Evolutionary conservation across 441 rosid species (phyloP), one percentile per base, ranked within the genome.

Genomic region (Gossypium lobatum): DNA sequence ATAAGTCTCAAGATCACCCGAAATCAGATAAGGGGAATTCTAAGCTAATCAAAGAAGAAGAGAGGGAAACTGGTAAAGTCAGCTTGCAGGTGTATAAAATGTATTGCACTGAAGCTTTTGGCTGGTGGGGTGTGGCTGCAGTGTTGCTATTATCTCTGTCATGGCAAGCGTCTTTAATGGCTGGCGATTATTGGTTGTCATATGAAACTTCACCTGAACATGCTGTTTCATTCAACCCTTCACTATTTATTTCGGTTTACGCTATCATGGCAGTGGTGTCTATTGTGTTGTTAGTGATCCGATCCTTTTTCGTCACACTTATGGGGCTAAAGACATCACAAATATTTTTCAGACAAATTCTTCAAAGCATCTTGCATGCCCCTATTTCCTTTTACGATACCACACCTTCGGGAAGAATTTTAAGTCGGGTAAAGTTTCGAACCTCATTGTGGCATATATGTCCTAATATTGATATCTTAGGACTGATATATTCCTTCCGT

Each of bases 331-430:
- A 85, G 84, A 92, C 98, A 0, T 87, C 95, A 25, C 96, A 92
- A 75, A 91, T 81, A 26, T 92, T 89, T 83, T 92, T 92, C 70
- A 50, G 66, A 50, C 91, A 88, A 77, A 90, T 94, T 75, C 96
- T 94, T 75, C 76, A 70, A 39, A 90, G 96, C 73, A 84, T 94
- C 79, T 75, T 94, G 83, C 96, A 89, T 11, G 97, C 98, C 13
- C 97, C 98, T 8, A 92, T 94, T 93, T 90, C 97, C 1, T 94
- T 94, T 70, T 94, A 92, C 46, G 98, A 94, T 75, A 92, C 98
- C 58, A 94, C 97, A 2, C 97, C 97, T 78, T 94, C 98, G 0
- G 98, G 97, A 78, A 90, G 97, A 82, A 92, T 92, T 70, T 83
- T 94, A 71, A 94, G 97, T 75, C 81, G 98, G 85, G 98, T 92